phyloP scores from a whole-genome alignment of 129 eudicot genomes.

The Arctium lappa region DNA sequence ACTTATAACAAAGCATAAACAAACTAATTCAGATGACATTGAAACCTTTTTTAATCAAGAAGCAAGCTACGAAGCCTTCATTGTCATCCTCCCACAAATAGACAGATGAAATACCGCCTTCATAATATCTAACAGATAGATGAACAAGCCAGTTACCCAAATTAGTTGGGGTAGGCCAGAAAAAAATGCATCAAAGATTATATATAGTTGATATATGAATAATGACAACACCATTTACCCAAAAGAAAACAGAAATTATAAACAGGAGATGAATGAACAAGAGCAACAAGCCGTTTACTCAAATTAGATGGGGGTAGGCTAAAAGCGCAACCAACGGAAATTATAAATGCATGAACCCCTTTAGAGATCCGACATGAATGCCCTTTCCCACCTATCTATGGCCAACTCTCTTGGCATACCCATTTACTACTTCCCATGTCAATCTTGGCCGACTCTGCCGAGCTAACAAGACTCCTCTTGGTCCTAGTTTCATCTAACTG shows the following conservation, averaged over 20 bases:
- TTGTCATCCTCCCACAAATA: slow-evolving; percentile 93
- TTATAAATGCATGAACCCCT: background rate
- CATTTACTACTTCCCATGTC: too few species aligned
- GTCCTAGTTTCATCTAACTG: background rate
- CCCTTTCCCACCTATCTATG: background rate
- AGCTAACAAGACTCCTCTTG: background rate
- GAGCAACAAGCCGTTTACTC: too few species aligned
- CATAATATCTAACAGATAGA: slow-evolving; percentile 74
- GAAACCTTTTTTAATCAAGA: slow-evolving; percentile 85
- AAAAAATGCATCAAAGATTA: background rate
- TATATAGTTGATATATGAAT: background rate
- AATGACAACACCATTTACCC: background rate
- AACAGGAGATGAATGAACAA: background rate
- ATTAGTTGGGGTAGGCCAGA: slow-evolving; percentile 5
- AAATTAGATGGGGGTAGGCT: too few species aligned
- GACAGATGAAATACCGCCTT: slow-evolving; percentile 94
- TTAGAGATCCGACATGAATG: background rate
- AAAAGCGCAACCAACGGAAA: background rate
- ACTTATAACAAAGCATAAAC: background rate
- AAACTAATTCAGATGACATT: background rate
- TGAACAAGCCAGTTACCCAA: slow-evolving; percentile 12
- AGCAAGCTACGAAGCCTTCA: slow-evolving; percentile 88
- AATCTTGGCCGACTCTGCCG: background rate
- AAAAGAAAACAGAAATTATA: background rate
- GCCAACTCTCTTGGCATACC: background rate